Evolutionary conservation across 2,329 filamentous ascomycete species (phyloP), one percentile per base, ranked within the genome.

Genomic region (Penicillium fuscoglaucum): DNA sequence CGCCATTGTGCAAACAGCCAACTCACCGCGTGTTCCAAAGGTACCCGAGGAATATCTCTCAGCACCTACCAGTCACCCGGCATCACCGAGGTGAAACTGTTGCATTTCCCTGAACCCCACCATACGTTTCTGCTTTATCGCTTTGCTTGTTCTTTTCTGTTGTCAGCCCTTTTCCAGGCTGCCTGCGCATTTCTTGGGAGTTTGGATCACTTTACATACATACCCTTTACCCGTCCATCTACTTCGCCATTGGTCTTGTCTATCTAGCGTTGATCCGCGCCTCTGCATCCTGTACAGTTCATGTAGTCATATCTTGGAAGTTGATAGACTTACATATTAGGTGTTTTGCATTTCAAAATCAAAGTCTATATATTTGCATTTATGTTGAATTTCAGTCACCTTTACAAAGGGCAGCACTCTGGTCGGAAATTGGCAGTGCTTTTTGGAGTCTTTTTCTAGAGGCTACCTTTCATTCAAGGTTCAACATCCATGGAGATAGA

Each of bases 31-130:
- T 21, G 79, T 82, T 12, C 79, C 79, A 4, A 79, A 79, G 60
- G 78, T 82, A 8, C 79, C 79, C 0, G 66, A 75, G 44, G 79
- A 80, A 55, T 82, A 80, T 67, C 72, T 81, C 41, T 67, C 70
- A 13, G 75, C 73, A 6, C 65, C 72, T 31, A 66, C 65, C 24
- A 76, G 72, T 53, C 74, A 74, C 50, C 73, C 72, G 21, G 62
- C 72, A 9, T 75, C 74, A 4, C 73, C 73, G 12, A 69, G 72
- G 33, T 69, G 65, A 48, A 37, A 21, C 13, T 21, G 5, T 17
- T 29, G 9, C 21, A 47, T 29, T 17, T 17, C 7, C 17, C 39
- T 8, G 19, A 10, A n/a, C 31, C 5, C 13, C 12, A 37, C 19
- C 46, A 28, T 24, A 45, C 26, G n/a, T 31, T 52, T 48, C 13